Conservation (phyloP, 179 eudicot genomes). For the Gypsophila paniculata region DNA sequence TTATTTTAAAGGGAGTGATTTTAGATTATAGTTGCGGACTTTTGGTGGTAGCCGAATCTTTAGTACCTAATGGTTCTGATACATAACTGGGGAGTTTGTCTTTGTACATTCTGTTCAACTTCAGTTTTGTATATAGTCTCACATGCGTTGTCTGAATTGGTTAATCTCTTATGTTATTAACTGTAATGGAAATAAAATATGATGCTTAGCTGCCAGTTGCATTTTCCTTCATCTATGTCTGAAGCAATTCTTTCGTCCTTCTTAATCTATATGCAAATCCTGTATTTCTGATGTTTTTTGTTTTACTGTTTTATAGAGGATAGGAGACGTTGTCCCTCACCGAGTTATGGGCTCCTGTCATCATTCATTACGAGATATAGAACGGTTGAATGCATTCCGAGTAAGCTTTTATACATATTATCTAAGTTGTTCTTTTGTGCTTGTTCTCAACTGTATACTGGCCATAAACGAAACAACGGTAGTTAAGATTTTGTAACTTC, state of each 20-base stretch:
- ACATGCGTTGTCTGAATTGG: not conserved
- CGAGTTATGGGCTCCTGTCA: slow-evolving; percentile 55
- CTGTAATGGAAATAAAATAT: not conserved
- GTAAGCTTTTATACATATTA: slow-evolving; percentile 37
- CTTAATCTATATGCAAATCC: not conserved
- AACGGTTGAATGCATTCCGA: slow-evolving; percentile 52
- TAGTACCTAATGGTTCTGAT: not conserved
- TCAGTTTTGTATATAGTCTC: not conserved
- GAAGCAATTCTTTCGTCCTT: not conserved
- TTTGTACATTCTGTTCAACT: too few relatives aligned
- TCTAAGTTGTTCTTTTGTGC: slow-evolving; percentile 3
- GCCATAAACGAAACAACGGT: not conserved
- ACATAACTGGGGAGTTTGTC: too few relatives aligned
- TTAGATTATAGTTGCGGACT: slow-evolving; percentile 4
- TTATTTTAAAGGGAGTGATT: not conserved
- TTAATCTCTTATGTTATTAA: not conserved
- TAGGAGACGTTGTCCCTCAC: slow-evolving; percentile 64
- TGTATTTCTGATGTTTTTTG: slow-evolving; percentile 14
- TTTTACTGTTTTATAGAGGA: slow-evolving; percentile 41
- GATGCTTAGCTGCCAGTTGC: slow-evolving; percentile 2
- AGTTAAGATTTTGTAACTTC: slow-evolving; percentile 16
- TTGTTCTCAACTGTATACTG: slow-evolving; percentile 3
- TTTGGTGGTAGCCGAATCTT: slow-evolving; percentile 9
- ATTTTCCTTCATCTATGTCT: not conserved
- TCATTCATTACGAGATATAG: slow-evolving; percentile 63